Evolutionary conservation across 2,329 filamentous ascomycete species (phyloP).

Genomic region (Colletotrichum chrysophilum): DNA sequence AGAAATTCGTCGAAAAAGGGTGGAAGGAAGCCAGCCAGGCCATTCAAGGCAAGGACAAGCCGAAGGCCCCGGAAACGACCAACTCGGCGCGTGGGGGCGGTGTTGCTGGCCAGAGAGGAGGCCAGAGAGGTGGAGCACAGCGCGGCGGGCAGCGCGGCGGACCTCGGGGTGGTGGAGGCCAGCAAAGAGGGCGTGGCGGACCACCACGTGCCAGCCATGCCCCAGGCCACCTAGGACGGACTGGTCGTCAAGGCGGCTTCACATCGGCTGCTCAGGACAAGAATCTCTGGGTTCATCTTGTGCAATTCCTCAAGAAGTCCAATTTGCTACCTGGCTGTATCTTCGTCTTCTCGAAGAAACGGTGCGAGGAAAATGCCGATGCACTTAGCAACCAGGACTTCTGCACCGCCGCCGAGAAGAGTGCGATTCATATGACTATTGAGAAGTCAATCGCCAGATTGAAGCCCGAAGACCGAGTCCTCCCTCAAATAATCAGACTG

Average conservation of each 20-base stretch:
- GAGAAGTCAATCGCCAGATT: slow-evolving; percentile 92
- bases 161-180: slow-evolving; percentile 56
- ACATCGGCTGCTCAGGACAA: slow-evolving; percentile 93
- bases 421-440: slow-evolving; percentile 95
- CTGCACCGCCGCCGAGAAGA: slow-evolving; percentile 92
- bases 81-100: slow-evolving; percentile 37
- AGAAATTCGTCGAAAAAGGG: slow-evolving; percentile 87
- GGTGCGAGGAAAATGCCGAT: slow-evolving; percentile 96
- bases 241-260: slow-evolving; percentile 83
- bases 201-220: slow-evolving; percentile 65
- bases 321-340: slow-evolving; percentile 91
- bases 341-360: slow-evolving; percentile 98
- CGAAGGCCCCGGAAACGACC: slow-evolving; percentile 52
- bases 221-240: slow-evolving; percentile 87
- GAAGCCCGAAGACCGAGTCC: slow-evolving; percentile 83
- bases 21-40: slow-evolving; percentile 94
- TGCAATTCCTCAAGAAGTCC: slow-evolving; percentile 88
- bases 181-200: slow-evolving; percentile 60
- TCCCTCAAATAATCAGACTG: slow-evolving; percentile 92
- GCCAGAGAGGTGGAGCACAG: slow-evolving; percentile 35
- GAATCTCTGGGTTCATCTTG: slow-evolving; percentile 94
- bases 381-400: slow-evolving; percentile 95
- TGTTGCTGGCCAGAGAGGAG: slow-evolving; percentile 39
- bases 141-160: slow-evolving; percentile 52
- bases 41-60: slow-evolving; percentile 81